Percentiles rank a stretch among this genome's conserved stretches.
These are phyloP conservation scores for Angophora floribunda DNA, from an alignment of 345 rosid genomes.

Conservation along the genomic window DNA sequence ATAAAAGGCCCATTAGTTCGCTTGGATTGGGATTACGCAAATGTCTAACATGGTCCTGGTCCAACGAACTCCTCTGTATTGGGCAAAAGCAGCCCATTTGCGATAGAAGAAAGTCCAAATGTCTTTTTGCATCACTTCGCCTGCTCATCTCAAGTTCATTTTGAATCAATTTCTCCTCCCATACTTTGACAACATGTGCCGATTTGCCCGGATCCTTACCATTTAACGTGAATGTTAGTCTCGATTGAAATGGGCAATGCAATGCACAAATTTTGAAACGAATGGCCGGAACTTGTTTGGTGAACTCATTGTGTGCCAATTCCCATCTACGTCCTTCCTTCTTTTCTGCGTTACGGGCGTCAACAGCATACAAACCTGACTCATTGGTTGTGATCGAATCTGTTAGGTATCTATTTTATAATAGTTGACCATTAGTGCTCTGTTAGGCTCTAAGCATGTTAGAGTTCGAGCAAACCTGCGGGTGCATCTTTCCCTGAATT, in stretches of 20 bases:
- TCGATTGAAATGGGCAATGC: background rate
- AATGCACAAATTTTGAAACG: background rate
- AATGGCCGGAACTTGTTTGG: fast-evolving
- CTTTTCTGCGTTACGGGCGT: background rate
- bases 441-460: background rate
- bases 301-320: background rate
- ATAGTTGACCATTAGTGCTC: too few species aligned
- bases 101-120: background rate
- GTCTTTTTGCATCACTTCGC: background rate
- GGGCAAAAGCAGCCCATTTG: background rate
- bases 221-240: background rate
- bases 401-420: background rate
- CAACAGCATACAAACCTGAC: background rate
- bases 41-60: background rate
- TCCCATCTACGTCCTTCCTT: background rate
- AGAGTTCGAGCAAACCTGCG: background rate
- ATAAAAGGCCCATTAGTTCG: background rate
- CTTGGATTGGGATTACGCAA: background rate
- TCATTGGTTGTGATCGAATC: background rate
- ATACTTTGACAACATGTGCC: background rate
- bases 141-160: background rate
- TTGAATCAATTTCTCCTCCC: background rate
- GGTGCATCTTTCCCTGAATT: background rate
- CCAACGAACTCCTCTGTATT: background rate
- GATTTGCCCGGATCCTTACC: background rate